Percentiles rank a stretch among this genome's conserved stretches.
Evolutionary conservation across 305 asterid species (phyloP).

Genomic region (Petunia hybrid): DNA sequence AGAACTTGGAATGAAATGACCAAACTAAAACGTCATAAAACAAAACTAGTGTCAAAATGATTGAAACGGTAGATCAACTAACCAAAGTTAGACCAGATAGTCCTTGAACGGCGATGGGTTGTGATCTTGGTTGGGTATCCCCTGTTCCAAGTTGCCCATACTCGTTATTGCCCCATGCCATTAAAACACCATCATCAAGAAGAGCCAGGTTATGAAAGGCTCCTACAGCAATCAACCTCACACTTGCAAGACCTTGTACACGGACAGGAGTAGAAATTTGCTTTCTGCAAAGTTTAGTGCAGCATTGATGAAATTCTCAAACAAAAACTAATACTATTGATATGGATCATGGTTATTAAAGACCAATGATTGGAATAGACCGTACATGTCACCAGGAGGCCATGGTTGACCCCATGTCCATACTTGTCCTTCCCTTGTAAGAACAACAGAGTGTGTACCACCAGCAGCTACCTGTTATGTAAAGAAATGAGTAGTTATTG

Average conservation of each 20-base stretch:
- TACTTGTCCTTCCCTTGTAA: slow-evolving; percentile 92
- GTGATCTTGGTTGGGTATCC: slow-evolving; percentile 99
- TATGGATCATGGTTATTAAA: slow-evolving; percentile 3
- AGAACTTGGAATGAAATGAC: slow-evolving; percentile 2
- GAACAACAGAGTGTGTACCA: slow-evolving; percentile 97
- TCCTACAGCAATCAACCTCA: slow-evolving; percentile 84
- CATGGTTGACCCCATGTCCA: slow-evolving; percentile 99
- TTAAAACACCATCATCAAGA: slow-evolving; percentile 74
- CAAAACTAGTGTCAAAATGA: slow-evolving; percentile 9
- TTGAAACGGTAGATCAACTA: slow-evolving; percentile 37
- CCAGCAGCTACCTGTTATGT: slow-evolving; percentile 95
- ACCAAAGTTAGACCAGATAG: slow-evolving; percentile 87
- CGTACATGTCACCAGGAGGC: slow-evolving; percentile 99
- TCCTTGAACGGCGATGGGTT: slow-evolving; percentile 90
- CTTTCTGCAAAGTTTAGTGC: slow-evolving; percentile 61
- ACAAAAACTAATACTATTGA: not conserved
- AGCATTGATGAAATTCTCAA: slow-evolving; percentile 16
- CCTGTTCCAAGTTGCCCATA: slow-evolving; percentile 99
- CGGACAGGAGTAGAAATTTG: slow-evolving; percentile 96
- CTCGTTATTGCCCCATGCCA: slow-evolving; percentile 99
- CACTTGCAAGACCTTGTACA: slow-evolving; percentile 93
- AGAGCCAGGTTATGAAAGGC: slow-evolving; percentile 99
- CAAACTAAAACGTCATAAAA: not conserved
- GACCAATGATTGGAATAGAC: slow-evolving; percentile 27
- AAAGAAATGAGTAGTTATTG: slow-evolving; percentile 30